phyloP scores from a whole-genome alignment of 805 yeast genomes.

The Yamadazyma scolyti region DNA sequence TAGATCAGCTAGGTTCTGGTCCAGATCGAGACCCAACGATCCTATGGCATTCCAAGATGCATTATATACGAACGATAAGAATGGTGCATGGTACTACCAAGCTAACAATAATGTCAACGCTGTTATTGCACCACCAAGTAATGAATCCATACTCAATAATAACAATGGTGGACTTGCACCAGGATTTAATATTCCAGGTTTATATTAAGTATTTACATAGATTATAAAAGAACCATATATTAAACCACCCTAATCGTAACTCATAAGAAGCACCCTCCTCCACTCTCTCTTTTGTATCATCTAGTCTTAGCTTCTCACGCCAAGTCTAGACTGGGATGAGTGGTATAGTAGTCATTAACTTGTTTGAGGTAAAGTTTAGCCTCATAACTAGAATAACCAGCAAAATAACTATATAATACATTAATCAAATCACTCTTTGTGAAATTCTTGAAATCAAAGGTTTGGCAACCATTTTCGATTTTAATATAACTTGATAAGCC shows the following conservation, averaged over 20 bases:
- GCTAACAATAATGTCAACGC: constrained; percentile 45
- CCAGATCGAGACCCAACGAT: constrained; percentile 88
- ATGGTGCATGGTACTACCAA: constrained; percentile 46
- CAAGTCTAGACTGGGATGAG: no score
- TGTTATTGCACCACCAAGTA: constrained; percentile 24
- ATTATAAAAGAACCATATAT: no score
- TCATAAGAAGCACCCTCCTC: no score
- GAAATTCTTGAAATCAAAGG: constrained; percentile 7
- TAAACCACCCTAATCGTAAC: no score
- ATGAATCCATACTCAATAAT: constrained; percentile 6
- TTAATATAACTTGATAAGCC: constrained; percentile 19
- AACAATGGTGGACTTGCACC: constrained; percentile 1
- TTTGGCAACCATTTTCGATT: constrained; percentile 25
- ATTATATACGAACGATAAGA: constrained; percentile 59
- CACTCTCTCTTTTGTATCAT: no score
- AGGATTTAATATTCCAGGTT: constrained; percentile 19
- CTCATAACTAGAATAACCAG: constrained; percentile 17
- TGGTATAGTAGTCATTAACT: constrained; percentile 19
- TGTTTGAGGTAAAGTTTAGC: constrained; percentile 23
- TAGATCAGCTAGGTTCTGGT: constrained; percentile 90
- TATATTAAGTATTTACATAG: no score
- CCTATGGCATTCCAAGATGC: constrained; percentile 78
- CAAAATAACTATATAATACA: constrained; percentile 6
- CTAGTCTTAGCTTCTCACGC: no score
- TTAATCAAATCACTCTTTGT: constrained; percentile 8